Evolutionary conservation across 2,329 filamentous ascomycete species (phyloP), one percentile per base, ranked within the genome.

Genomic region (Ustulina deusta): DNA sequence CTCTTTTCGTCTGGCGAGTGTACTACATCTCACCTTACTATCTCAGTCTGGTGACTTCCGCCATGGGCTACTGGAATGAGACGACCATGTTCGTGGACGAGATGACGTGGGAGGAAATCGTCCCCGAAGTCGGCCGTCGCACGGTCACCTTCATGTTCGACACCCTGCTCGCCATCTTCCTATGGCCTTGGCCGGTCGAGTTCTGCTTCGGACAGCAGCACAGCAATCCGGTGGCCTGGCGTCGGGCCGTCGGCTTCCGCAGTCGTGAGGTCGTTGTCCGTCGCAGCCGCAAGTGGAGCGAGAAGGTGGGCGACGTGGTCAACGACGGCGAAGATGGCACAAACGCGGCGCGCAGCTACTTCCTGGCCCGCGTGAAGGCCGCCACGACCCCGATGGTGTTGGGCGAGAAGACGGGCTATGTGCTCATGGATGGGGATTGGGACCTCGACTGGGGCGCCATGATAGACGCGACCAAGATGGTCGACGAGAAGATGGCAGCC

Each of bases 381-480:
- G 94, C 93, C 1, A 91, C 94, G 3, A 86, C 90, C 17, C 86
- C 89, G 25, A 81, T 88, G 74, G 84, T 90, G 60, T 83, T 95
- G 74, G 83, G 86, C 73, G 85, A 89, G 73, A 97, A 97, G 85
- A 97, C 94, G 34, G 94, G 93, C 22, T 97, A 97, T 77, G 81
- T 97, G 70, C 90, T 96, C 72, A 92, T 97, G 84, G 92, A 94
- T 77, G 87, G 86, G 69, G 87, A 93, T 69, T 98, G 93, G 91
- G 92, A 97, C 78, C 83, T 97, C 68, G 94, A 97, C 78, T 97
- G 94, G 86, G 85, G 85, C 54, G 86, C 86, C 22, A 97, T 97
- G 93, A 83, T 93, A 13, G 81, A 86, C 69, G 93, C 93, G 3
- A 91, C 93, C 52, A 81, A 82, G 38, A 79, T 97, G 71, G 86